Conservation (phyloP, 805 yeast species). For the Candida peoriensis region DNA sequence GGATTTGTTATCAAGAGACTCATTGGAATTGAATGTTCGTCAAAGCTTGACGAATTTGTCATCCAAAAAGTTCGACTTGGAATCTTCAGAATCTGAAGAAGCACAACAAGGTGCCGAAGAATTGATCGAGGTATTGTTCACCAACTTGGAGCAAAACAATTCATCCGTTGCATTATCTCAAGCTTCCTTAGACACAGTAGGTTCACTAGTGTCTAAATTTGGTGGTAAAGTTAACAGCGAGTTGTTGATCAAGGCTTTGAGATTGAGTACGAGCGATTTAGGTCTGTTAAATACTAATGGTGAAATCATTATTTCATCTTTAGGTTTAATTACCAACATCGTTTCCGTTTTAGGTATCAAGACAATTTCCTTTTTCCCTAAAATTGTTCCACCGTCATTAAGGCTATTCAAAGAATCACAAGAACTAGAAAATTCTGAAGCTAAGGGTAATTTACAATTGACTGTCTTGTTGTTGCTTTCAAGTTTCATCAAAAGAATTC, state of each 20-base stretch:
- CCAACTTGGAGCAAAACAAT: conserved; percentile 26
- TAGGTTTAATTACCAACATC: conserved; percentile 65
- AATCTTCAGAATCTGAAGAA: conserved; percentile 44
- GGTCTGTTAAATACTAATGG: conserved; percentile 53
- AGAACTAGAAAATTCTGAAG: conserved; percentile 19
- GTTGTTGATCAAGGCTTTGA: conserved; percentile 44
- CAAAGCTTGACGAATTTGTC: conserved; percentile 60
- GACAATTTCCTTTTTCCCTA: conserved; percentile 78
- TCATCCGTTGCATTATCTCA: conserved; percentile 49
- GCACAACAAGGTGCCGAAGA: conserved; percentile 47
- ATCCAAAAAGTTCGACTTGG: conserved; percentile 64
- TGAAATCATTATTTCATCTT: conserved; percentile 67
- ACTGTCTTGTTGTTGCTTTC: conserved; percentile 70
- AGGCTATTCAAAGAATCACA: conserved; percentile 43
- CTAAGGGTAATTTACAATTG: conserved; percentile 48
- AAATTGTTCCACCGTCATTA: conserved; percentile 72
- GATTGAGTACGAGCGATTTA: conserved; percentile 40
- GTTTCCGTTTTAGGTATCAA: conserved; percentile 79
- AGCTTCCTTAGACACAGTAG: conserved; percentile 63
- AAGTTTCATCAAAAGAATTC: conserved; percentile 73
- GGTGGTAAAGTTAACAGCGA: conserved; percentile 45
- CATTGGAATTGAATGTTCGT: conserved; percentile 43
- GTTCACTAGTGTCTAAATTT: conserved; percentile 59
- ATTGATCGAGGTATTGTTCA: conserved; percentile 46
- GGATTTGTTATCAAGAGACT: conserved; percentile 28